Base-by-base conservation (phyloP, 139 green algal species). In the Yamagishiella unicocca region DNA sequence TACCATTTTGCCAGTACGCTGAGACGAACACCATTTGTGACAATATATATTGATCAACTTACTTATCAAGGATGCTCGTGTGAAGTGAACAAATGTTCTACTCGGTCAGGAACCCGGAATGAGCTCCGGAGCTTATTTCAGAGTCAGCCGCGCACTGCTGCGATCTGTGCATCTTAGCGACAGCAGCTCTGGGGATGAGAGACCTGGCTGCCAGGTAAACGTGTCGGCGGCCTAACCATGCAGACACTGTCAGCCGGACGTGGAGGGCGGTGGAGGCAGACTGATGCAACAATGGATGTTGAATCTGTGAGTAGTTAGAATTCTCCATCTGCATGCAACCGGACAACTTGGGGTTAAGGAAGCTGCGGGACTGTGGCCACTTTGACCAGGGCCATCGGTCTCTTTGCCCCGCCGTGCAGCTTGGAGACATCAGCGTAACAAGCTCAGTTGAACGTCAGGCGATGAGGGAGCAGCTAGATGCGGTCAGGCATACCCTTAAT, bases 391-490 rank as follows among this genome's bases (percentile, higher is more conserved):
- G 22, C 27, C 22, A 25, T 38, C 2, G 12, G 40, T 78, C 68
- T 54, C 38, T 1, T 78, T 37, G 7, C 38, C 27, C 38, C 38
- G 35, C 10, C 40, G 1, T 29, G 61, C 82, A 87, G 82, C 24
- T 87, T 8, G 82, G 82, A 2, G 67, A 55, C 22, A 25, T 87
- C 27, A 87, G 82, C 67, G 33, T 87, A 8, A 33, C 66, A 19
- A 87, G 82, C 71, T 87, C 82, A 19, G 29, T 80, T 17, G 82
- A 87, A 27, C 46, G 82, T 4, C 66, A 87, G 4, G 29, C 46
- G 1, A 87, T 87, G 66, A 43, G 67, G 25, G 82, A 87, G 45
- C 82, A 87, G 37, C 67, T 87, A 10, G 67, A 80, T 2, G 19
- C 66, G 25, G 81, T 87, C 4, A 31, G 81, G n/a, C 33, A 68